A percentile compares a stretch with the other conserved stretches of the same genome.
phyloP scores from a whole-genome alignment of 768 basidiomycete genomes.

The Sutorius australiensis region DNA sequence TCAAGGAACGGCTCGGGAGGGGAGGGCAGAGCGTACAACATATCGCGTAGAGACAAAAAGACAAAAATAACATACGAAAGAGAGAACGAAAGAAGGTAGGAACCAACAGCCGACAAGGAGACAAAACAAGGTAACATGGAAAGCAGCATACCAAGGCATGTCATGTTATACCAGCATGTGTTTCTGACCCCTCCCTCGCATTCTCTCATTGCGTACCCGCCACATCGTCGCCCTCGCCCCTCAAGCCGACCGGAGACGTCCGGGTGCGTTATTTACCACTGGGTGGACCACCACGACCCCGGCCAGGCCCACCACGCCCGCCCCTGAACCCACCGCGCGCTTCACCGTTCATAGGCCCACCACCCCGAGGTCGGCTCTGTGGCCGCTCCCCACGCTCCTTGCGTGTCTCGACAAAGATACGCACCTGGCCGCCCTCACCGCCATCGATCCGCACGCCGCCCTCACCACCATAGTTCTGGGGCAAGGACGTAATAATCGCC shows the following conservation, averaged over 20 bases:
- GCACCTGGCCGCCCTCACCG: constrained; percentile 45
- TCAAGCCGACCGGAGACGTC: neutral
- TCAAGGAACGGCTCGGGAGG: constrained; percentile 7
- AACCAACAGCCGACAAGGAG: neutral
- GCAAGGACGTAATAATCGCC: constrained; percentile 76
- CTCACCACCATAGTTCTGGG: constrained; percentile 71
- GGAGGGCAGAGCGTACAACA: constrained; percentile 14
- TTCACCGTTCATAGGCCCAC: constrained; percentile 49
- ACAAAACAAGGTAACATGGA: constrained; percentile 14
- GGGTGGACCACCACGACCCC: constrained; percentile 38
- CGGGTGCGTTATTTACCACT: constrained; percentile 19
- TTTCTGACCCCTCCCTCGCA: neutral
- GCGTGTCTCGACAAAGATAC: constrained; percentile 81
- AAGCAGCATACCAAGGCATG: constrained; percentile 11
- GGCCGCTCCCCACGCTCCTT: constrained; percentile 90
- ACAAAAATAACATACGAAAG: neutral
- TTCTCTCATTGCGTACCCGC: neutral
- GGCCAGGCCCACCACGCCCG: constrained; percentile 41
- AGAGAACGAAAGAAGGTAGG: no score
- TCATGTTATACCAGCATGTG: constrained; percentile 5
- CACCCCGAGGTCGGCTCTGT: constrained; percentile 56
- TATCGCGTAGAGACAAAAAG: constrained; percentile 2
- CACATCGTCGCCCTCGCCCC: neutral
- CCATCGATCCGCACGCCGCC: constrained; percentile 83
- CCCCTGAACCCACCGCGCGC: constrained; percentile 46